phyloP scores from a whole-genome alignment of 192 early-diverging fungal species.

The Borealophlyctis nickersoniae region DNA sequence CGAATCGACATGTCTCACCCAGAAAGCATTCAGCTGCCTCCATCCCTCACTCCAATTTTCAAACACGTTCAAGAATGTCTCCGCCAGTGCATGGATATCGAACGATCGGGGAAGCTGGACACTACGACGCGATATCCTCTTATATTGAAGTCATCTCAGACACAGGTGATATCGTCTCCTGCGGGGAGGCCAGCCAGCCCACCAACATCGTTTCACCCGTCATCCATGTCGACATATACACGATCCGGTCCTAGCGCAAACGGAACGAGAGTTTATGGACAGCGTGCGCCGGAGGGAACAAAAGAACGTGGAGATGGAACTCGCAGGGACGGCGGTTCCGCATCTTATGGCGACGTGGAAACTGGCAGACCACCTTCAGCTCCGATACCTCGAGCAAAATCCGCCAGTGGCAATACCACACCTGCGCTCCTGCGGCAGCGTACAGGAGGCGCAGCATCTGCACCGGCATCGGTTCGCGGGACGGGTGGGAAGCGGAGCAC shows the following conservation, averaged over 20 bases:
- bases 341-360: no score
- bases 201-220: slow-evolving; percentile 25
- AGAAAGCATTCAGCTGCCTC: slow-evolving; percentile 29
- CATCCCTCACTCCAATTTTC: slow-evolving; percentile 29
- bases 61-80: slow-evolving; percentile 52
- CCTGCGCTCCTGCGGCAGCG: no score
- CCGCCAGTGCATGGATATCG: slow-evolving; percentile 46
- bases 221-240: slow-evolving; percentile 22
- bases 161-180: not conserved
- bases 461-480: not conserved
- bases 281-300: no score
- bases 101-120: slow-evolving; percentile 27
- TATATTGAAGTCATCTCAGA: slow-evolving; percentile 46
- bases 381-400: not conserved
- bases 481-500: no score
- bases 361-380: no score
- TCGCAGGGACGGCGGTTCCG: not conserved
- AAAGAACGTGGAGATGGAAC: not conserved
- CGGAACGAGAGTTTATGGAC: no score
- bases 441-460: no score
- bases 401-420: not conserved
- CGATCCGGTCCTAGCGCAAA: not conserved
- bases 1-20: slow-evolving; percentile 3
- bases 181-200: not conserved
- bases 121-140: slow-evolving; percentile 26